Percentiles rank a stretch among this genome's conserved stretches.
Conservation (phyloP, 108 stramenopile species). For the Skeletonema costatum region DNA sequence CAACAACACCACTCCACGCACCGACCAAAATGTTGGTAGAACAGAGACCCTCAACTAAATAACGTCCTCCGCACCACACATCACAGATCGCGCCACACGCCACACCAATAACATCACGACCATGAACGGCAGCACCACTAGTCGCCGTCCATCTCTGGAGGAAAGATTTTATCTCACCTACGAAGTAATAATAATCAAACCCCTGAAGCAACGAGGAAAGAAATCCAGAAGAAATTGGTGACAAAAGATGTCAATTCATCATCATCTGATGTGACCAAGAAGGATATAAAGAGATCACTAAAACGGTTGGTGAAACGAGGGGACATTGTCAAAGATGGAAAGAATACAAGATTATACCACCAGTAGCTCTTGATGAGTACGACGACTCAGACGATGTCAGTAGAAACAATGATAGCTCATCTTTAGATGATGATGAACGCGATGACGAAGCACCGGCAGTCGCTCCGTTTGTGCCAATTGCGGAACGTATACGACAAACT, state of each 20-base stretch:
- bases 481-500: conserved; percentile 46
- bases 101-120: neutral
- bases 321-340: conserved; percentile 51
- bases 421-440: neutral
- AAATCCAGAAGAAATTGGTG: conserved; percentile 16
- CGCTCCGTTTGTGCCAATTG: conserved; percentile 52
- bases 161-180: conserved; percentile 28
- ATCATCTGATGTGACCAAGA: conserved; percentile 22
- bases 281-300: conserved; percentile 46
- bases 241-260: neutral
- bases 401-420: neutral
- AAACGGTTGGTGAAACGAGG: conserved; percentile 45
- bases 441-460: conserved; percentile 3
- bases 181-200: neutral
- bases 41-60: too few relatives aligned
- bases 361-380: neutral
- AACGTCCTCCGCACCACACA: too few relatives aligned
- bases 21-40: too few relatives aligned
- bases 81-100: too few relatives aligned
- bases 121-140: neutral
- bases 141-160: neutral
- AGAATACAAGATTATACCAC: conserved; percentile 12
- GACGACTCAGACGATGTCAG: neutral
- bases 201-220: conserved; percentile 1
- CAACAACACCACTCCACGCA: too few relatives aligned